Base-by-base conservation (phyloP, 768 basidiomycete species). In the Russula sp. region DNA sequence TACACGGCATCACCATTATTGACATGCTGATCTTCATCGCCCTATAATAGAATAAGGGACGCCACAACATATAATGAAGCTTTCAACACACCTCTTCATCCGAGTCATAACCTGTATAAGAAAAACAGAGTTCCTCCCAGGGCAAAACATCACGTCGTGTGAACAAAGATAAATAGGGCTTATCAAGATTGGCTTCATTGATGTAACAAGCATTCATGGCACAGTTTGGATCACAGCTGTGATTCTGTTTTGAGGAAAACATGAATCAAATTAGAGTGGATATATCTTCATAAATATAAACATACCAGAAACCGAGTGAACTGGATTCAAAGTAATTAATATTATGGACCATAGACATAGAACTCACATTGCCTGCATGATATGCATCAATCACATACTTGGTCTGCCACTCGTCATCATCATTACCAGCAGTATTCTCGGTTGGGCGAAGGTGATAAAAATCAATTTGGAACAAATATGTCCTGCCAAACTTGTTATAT, bases 181-280 rank as follows among this genome's bases (percentile, higher is more conserved):
- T 90, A 13, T 84, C 77, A 18, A 88, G 70, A 68, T 91, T 83
- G 14, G 83, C 80, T 57, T 93, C 92, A 68, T 92, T 87, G 74
- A 91, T 86, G 69, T 94, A 90, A 51, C 83, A 87, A 0, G 90
- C 79, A n/a, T 80, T 80, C 24, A 94, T 80, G 6, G 72, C 72
- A 67, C 88, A 86, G 71, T 96, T 97, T 0, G 94, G 94, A 62
- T 92, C 87, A 70, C 94, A 96, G 20, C 89, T 92, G 69, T 97
- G 93, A 68, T 96, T 97, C 92, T 94, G 64, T 2, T 32, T 28
- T 30, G 61, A 13, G 11, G 6, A 42, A 46, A 38, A 36, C 13
- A 57, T 11, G 59, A 56, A 42, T 22, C 6, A 57, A 30, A 55
- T 36, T 55, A 16, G 57, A 2, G 36, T 46, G 11, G n/a, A 22